These are phyloP conservation scores for Ophiostoma sp. DNA, from an alignment of 2,329 filamentous ascomycete genomes.

Conservation along the genomic window DNA sequence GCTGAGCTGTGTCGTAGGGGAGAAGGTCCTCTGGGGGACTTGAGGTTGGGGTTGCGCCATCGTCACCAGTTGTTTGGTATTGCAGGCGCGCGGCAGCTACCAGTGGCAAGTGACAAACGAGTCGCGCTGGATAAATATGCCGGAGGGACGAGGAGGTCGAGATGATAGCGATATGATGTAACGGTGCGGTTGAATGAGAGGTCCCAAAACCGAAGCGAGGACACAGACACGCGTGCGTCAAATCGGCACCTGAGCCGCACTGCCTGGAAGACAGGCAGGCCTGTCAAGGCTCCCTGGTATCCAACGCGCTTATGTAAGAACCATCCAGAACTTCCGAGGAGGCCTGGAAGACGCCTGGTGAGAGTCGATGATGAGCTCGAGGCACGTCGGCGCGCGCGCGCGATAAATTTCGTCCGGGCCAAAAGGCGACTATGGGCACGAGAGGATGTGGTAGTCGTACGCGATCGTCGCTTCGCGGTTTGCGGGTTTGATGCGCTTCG, in stretches of 20 bases:
- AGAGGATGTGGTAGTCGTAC: not conserved
- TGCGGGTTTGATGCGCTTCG: not conserved
- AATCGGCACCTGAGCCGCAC: not conserved
- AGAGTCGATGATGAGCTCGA: not conserved
- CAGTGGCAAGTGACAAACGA: not conserved
- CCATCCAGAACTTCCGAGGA: slow-evolving; percentile 23
- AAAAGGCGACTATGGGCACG: not conserved
- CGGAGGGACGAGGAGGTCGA: not conserved
- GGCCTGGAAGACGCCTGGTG: not conserved
- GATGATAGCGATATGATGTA: not conserved
- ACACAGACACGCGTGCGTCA: not conserved
- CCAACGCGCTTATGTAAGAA: slow-evolving; percentile 13
- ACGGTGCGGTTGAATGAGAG: not conserved
- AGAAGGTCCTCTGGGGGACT: slow-evolving; percentile 30
- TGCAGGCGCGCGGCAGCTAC: not conserved
- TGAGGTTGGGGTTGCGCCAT: slow-evolving; percentile 60
- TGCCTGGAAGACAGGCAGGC: slow-evolving; percentile 40
- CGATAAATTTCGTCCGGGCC: not conserved
- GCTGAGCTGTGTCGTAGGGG: slow-evolving; percentile 27
- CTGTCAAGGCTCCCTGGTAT: slow-evolving; percentile 40
- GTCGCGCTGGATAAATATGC: not conserved
- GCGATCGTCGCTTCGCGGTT: not conserved
- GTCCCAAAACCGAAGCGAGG: not conserved
- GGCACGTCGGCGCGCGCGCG: not conserved
- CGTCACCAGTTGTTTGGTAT: slow-evolving; percentile 5